These are phyloP conservation scores for Coemansia sp. DNA, from an alignment of 192 early-diverging fungal species.

Conservation along the genomic window DNA sequence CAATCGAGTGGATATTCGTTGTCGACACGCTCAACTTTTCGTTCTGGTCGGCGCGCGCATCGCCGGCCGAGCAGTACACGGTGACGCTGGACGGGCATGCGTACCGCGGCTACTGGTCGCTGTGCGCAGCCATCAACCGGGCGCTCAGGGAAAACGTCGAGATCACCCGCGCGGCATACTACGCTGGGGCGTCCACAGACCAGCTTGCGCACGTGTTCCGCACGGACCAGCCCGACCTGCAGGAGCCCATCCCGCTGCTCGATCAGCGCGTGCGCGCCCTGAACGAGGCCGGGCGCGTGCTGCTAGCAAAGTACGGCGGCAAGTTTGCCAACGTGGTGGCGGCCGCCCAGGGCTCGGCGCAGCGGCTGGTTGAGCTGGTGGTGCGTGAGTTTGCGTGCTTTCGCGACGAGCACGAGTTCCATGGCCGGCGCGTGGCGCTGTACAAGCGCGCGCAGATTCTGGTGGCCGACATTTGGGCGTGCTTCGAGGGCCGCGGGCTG, in stretches of 20 bases:
- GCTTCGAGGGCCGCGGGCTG: slow-evolving; percentile 63
- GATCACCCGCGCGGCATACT: slow-evolving; percentile 59
- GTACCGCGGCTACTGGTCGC: slow-evolving; percentile 80
- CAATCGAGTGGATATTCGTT: slow-evolving; percentile 78
- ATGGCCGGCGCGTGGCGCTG: slow-evolving; percentile 55
- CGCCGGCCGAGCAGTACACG: slow-evolving; percentile 54
- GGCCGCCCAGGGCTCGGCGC: slow-evolving; percentile 52
- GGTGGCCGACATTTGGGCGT: slow-evolving; percentile 82
- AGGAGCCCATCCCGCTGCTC: slow-evolving; percentile 59
- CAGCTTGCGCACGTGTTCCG: slow-evolving; percentile 59
- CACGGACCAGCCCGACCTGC: slow-evolving; percentile 47
- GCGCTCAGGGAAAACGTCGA: slow-evolving; percentile 59
- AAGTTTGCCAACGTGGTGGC: slow-evolving; percentile 58
- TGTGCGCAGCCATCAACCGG: slow-evolving; percentile 72
- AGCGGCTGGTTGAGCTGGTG: slow-evolving; percentile 56
- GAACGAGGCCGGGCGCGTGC: slow-evolving; percentile 65
- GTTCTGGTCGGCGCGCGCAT: slow-evolving; percentile 64
- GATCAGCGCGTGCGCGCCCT: slow-evolving; percentile 59
- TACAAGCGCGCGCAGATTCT: slow-evolving; percentile 84
- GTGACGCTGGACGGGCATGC: slow-evolving; percentile 54
- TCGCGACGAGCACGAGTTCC: slow-evolving; percentile 60
- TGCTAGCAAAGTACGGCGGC: slow-evolving; percentile 59
- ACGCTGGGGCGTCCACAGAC: slow-evolving; percentile 31
- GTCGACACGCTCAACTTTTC: slow-evolving; percentile 83
- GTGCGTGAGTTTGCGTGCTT: slow-evolving; percentile 62